Base-by-base conservation (phyloP, 2,329 filamentous ascomycete genomes). In the Orbilia brochopaga region DNA sequence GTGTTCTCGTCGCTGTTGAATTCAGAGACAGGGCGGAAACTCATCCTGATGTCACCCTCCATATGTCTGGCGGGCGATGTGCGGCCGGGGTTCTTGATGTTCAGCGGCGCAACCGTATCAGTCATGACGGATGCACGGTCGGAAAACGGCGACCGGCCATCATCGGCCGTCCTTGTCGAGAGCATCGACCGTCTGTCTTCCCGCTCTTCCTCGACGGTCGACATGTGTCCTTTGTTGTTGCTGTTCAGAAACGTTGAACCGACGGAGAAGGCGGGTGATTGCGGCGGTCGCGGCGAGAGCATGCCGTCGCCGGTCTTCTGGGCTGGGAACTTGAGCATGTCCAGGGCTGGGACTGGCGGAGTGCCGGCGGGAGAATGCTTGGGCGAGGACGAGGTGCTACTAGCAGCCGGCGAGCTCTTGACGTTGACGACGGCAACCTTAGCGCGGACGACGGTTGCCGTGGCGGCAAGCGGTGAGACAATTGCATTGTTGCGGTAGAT, bases 401-500 rank as follows among this genome's bases (percentile, higher is more conserved):
- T 86, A 63, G 82, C 83, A 19, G 84, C 85, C 80, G 66, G 66
- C n/a, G 66, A 70, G 46, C 23, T 64, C 66, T 91, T 94, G 75
- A 99, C 92, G 77, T 91, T 96, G 78, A 99, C 92, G 78, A 97
- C 88, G 37, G 91, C 92, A 8, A 94, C 91, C 80, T 94, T 95
- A 74, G 90, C 90, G 72, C 92, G 87, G 78, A 93, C 90, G 67
- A 91, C 90, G 58, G 92, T 94, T 37, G 69, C 69, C 77, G 94
- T 91, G 0, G 92, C 91, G 0, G 92, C 89, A 63, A 88, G 81
- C 1, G 83, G 90, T 78, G 83, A 92, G 76, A 96, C 86, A 58
- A 96, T 87, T 15, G 91, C 92, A 77, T 95, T 91, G 81, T 92
- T 93, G 75, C 91, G 90, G 78, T 97, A 97, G 59, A 96, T 91